These are phyloP conservation scores for Furcasterigmium furcatum DNA, from an alignment of 2,329 filamentous ascomycete species.

Conservation along the genomic window DNA sequence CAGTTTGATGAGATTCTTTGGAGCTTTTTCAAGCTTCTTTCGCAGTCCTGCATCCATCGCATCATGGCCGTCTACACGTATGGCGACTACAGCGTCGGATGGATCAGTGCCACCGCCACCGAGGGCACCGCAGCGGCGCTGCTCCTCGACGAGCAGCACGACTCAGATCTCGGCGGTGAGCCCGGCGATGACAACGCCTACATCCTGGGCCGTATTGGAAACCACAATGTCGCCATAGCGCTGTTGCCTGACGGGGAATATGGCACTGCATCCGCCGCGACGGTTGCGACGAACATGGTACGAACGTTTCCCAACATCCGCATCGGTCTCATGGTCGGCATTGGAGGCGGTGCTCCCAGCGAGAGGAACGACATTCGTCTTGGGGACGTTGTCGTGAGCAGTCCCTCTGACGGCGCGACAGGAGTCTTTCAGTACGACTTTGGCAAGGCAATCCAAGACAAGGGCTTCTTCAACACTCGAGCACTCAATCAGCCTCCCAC, in stretches of 20 bases:
- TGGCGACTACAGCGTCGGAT: constrained; percentile 11
- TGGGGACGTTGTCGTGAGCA: constrained; percentile 10
- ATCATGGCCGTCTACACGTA: too few species aligned
- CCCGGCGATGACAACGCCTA: constrained; percentile 14
- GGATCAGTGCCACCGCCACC: constrained; percentile 6
- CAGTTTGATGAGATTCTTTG: too few species aligned
- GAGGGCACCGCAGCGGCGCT: constrained; percentile 2
- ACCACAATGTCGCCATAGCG: constrained; percentile 16
- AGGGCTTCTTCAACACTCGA: background rate
- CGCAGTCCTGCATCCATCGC: too few species aligned
- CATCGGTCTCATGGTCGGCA: constrained; percentile 27
- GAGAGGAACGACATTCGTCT: constrained; percentile 26
- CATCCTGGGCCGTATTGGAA: constrained; percentile 10
- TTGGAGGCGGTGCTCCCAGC: constrained; percentile 31
- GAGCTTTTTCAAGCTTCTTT: too few species aligned
- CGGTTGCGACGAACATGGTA: constrained; percentile 21
- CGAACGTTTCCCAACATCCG: constrained; percentile 23
- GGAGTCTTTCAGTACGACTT: constrained; percentile 22
- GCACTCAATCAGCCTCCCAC: constrained; percentile 13
- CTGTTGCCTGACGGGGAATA: constrained; percentile 12
- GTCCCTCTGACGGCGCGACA: background rate
- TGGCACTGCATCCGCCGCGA: constrained; percentile 5
- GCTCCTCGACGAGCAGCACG: background rate
- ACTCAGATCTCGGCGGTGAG: background rate
- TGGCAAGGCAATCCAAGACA: constrained; percentile 15